Percentiles rank a stretch among this genome's conserved stretches.
Conservation (phyloP, 176 grass and related monocot genomes). For the Puya raimondii region DNA sequence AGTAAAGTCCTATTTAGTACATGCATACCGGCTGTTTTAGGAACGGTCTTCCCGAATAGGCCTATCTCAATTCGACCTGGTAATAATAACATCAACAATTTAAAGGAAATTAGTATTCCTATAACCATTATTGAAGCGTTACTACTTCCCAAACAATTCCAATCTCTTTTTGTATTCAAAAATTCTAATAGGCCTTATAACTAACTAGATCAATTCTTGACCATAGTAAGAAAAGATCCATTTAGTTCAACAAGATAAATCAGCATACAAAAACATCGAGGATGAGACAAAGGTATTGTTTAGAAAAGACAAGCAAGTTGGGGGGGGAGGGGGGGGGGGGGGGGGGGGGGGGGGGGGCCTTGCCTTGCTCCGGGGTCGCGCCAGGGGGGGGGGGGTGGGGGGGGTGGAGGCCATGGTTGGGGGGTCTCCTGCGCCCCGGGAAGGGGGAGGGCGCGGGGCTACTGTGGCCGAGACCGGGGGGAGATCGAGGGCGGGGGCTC, state of each 20-base stretch:
- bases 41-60: constrained; percentile 87
- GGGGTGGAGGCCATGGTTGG: no score
- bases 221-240: neutral
- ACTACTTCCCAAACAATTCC: neutral
- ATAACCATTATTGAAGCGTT: neutral
- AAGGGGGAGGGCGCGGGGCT: no score
- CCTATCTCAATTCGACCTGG: constrained; percentile 95
- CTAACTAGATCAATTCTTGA: neutral
- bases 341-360: no score
- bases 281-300: no score
- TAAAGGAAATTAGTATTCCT: constrained; percentile 7
- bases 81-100: constrained; percentile 15
- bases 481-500: no score
- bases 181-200: neutral
- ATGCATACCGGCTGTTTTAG: constrained; percentile 81
- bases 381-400: no score
- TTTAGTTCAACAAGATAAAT: neutral
- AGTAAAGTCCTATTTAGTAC: neutral
- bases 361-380: no score
- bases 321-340: no score
- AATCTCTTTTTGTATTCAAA: neutral
- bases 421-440: no score
- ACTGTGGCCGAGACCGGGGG: no score
- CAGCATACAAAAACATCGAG: no score
- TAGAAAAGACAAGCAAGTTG: no score